Evolutionary conservation across 371 early-diverging fungal species (phyloP), one percentile per base, ranked within the genome.

Genomic region (Mortierella sp.): DNA sequence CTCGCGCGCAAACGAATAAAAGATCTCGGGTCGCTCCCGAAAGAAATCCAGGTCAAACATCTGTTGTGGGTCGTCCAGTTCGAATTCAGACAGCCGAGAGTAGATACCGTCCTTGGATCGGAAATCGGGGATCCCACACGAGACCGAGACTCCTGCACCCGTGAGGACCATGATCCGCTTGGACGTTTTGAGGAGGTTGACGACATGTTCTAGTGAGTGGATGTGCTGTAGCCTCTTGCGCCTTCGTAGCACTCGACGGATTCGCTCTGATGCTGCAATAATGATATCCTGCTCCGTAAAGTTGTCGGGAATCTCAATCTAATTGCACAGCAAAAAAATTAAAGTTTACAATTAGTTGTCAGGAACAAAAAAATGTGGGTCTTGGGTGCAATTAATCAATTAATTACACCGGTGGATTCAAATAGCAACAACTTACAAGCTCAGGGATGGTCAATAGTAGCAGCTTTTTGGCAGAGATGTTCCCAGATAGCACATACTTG

Each of bases 81-180:
- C 88, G 73, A 89, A 96, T 79, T 94, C 93, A 63, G 92, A 88
- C n/a, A 95, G 77, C n/a, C 94, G 86, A 10, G 93, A 90, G 70
- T 99, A 99, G 44, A 99, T 95, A 24, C 99, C 99, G 31, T 93
- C 93, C 58, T 95, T 93, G 14, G 99, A 99, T 52, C 99, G 91
- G 73, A 99, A 99, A 79, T 99, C 99, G 0, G 99, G 99, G 44
- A 99, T 99, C 26, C 99, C 99, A 70, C 97, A 96, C 1, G 97
- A 94, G 0, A 98, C 98, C 29, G 97, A 97, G 13, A 93, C 95
- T 24, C 97, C 97, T 1, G 97, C 97, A 3, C 98, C 98, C 0
- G 98, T 97, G 67, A 98, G 89, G 29, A 98, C 95, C 91, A 98
- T 90, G 48, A 97, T 95, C 44, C 94, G 93, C 61, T 90, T 89